Conservation (phyloP, 768 basidiomycete species). For the Rhodotorula kratochvilovae region DNA sequence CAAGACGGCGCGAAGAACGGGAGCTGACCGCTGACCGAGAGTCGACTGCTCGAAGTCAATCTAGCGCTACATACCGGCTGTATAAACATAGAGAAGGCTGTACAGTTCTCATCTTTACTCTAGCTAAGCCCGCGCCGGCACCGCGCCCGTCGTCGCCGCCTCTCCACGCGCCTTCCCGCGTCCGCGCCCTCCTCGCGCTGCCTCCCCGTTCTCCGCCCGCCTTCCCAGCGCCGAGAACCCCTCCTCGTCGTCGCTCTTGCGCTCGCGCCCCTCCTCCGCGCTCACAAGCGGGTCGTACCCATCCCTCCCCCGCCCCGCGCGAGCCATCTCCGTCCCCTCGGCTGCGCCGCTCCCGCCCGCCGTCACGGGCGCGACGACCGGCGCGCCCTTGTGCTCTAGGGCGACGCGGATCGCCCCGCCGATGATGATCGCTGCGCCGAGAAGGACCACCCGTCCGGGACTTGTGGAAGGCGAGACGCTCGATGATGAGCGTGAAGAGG, state of each 20-base stretch:
- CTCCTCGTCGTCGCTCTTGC: background rate
- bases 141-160: too few relatives aligned
- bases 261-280: background rate
- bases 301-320: background rate
- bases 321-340: background rate
- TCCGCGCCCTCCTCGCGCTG: too few relatives aligned
- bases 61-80: too few relatives aligned
- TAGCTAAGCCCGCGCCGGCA: too few relatives aligned
- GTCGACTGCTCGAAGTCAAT: too few relatives aligned
- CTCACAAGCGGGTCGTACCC: background rate
- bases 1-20: too few relatives aligned
- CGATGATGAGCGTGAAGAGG: constrained; percentile 55
- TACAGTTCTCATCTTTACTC: too few relatives aligned
- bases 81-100: too few relatives aligned
- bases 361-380: background rate
- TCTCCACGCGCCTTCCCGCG: too few relatives aligned
- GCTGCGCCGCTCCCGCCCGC: background rate
- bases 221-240: too few relatives aligned
- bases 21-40: too few relatives aligned
- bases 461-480: constrained; percentile 62
- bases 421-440: constrained; percentile 60
- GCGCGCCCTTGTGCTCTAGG: constrained; percentile 3
- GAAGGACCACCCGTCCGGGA: constrained; percentile 60
- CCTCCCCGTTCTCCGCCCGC: too few relatives aligned
- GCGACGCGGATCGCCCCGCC: constrained; percentile 36